Base-by-base conservation (phyloP, 2,329 filamentous ascomycete species). In the Diaporthe citri region DNA sequence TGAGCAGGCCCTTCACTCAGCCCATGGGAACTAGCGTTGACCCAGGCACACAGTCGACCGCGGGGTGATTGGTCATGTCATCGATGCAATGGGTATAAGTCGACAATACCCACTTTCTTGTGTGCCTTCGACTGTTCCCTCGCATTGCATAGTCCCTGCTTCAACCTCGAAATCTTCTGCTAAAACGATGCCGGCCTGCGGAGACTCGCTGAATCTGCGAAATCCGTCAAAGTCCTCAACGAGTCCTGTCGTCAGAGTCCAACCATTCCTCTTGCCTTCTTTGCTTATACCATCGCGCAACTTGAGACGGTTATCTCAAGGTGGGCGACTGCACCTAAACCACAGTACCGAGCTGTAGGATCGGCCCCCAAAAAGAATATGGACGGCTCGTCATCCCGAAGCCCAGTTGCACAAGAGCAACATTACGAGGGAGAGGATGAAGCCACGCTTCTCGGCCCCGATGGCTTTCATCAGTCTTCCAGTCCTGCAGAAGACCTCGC, bases 61-160 rank as follows among this genome's bases (percentile, higher is more conserved):
- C 48, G 15, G 28, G 25, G 46, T 34, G 46, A 55, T 31, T 55
- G 34, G 48, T 69, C 48, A 69, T 67, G 64, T 52, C 46, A 67
- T 55, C 17, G 34, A 69, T 55, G 48, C 34, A 41, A 39, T 55
- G 48, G 46, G 20, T 55, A 69, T 69, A 69, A 69, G 64, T 69
- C 34, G 48, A 25, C 48, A 41, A 17, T 25, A 15, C 31, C 48
- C 41, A 39, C 64, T 41, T 25, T 39, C 28, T 39, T 25, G 5
- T 52, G 22, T 52, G 31, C 34, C 15, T 8, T 10, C n/a, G 15
- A 36, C 8, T 36, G 31, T 20, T 28, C 22, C 34, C 20, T 55
- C 34, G 25, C n/a, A 41, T 66, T 8, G 8, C 6, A 28, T 39
- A 13, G 64, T 41, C 36, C 10, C 15, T 41, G 20, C n/a, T 22